phyloP scores from a whole-genome alignment of 2,329 filamentous ascomycete species.

The Fulvia fulva region DNA sequence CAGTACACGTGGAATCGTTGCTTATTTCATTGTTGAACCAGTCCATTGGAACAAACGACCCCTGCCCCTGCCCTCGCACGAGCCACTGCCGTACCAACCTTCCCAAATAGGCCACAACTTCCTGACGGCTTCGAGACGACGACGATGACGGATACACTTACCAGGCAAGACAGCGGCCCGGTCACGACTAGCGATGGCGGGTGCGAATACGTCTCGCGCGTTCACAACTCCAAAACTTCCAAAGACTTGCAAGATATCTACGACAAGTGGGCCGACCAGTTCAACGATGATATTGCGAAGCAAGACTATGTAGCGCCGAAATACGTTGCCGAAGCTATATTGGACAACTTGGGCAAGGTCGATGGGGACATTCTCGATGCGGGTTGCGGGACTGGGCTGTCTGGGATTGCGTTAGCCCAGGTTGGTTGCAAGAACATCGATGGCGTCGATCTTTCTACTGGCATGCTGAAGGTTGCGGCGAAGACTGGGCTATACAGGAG shows the following conservation, averaged over 20 bases:
- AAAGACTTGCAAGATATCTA: constrained; percentile 35
- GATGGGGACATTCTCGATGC: constrained; percentile 43
- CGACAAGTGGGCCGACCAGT: constrained; percentile 46
- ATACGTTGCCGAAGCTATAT: constrained; percentile 11
- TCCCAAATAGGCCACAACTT: neutral
- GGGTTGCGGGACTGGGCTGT: constrained; percentile 54
- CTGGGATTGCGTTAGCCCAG: constrained; percentile 46
- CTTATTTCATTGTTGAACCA: neutral
- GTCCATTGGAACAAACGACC: neutral
- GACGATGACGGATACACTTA: neutral
- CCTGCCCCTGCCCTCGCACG: neutral
- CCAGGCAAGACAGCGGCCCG: neutral
- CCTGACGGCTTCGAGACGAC: neutral
- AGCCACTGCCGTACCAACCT: neutral
- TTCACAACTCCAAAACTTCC: constrained; percentile 9
- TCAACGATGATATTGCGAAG: constrained; percentile 40
- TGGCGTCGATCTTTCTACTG: constrained; percentile 50
- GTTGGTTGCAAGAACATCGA: constrained; percentile 46
- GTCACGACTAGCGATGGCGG: neutral
- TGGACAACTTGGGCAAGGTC: constrained; percentile 11
- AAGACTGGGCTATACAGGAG: constrained; percentile 46
- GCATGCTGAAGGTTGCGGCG: constrained; percentile 50
- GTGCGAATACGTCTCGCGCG: neutral
- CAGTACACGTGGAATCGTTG: neutral
- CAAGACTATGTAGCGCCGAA: constrained; percentile 42